Percentiles rank a stretch among this genome's conserved stretches.
phyloP scores from a whole-genome alignment of 116 monocot species.

The Iris pallida region DNA sequence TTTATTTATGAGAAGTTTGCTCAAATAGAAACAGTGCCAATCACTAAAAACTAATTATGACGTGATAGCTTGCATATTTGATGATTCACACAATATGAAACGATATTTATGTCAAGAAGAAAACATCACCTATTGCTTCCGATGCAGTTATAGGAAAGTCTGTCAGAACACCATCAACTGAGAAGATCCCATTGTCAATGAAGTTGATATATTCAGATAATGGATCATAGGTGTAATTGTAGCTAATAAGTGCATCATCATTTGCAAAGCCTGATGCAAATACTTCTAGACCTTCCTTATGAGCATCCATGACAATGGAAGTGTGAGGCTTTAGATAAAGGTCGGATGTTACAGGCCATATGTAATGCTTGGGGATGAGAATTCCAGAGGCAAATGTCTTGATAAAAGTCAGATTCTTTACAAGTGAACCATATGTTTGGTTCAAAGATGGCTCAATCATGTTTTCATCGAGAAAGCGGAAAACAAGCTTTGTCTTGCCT shows the following conservation, averaged over 20 bases:
- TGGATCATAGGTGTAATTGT: constrained; percentile 69
- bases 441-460: constrained; percentile 55
- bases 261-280: constrained; percentile 71
- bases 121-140: constrained; percentile 45
- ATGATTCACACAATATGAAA: too few relatives aligned
- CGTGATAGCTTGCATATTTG: too few relatives aligned
- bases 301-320: constrained; percentile 66
- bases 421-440: constrained; percentile 54
- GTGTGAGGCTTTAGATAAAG: constrained; percentile 41
- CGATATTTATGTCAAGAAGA: constrained; percentile 3
- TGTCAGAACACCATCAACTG: constrained; percentile 67
- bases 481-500: constrained; percentile 55
- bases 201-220: constrained; percentile 58
- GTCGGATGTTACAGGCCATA: constrained; percentile 59
- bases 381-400: constrained; percentile 83
- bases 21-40: too few relatives aligned
- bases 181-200: constrained; percentile 60
- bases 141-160: constrained; percentile 61
- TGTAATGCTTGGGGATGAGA: constrained; percentile 71
- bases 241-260: constrained; percentile 44
- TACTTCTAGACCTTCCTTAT: constrained; percentile 59
- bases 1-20: too few relatives aligned
- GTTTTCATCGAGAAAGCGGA: constrained; percentile 47
- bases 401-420: constrained; percentile 69
- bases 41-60: too few relatives aligned